phyloP scores from a whole-genome alignment of 352 stramenopile species.

The Pythium oligandrum region DNA sequence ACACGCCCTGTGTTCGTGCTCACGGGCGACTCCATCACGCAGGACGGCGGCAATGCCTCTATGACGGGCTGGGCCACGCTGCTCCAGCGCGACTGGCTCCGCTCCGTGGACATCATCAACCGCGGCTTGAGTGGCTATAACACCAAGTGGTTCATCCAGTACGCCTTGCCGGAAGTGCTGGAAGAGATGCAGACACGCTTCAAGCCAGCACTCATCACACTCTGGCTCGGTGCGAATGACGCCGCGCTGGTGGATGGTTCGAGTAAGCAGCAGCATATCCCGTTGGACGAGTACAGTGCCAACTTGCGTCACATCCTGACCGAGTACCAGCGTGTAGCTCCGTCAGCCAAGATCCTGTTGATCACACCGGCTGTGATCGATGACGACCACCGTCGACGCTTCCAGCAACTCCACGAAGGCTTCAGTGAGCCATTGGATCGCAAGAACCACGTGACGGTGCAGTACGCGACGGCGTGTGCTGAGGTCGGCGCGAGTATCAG shows the following conservation, averaged over 20 bases:
- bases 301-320: constrained; percentile 41
- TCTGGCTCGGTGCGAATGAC: constrained; percentile 60
- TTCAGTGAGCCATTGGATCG: constrained; percentile 2
- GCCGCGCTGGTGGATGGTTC: constrained; percentile 31
- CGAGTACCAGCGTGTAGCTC: constrained; percentile 16
- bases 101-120: constrained; percentile 50
- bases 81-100: constrained; percentile 44
- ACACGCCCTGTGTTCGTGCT: constrained; percentile 37
- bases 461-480: constrained; percentile 2
- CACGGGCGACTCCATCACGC: constrained; percentile 44
- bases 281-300: constrained; percentile 31
- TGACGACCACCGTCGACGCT: constrained; percentile 9
- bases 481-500: background rate
- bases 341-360: constrained; percentile 37
- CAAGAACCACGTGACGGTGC: background rate
- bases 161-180: constrained; percentile 23
- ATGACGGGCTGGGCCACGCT: constrained; percentile 23
- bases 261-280: constrained; percentile 38
- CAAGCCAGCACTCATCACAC: constrained; percentile 26
- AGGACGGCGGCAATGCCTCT: constrained; percentile 14
- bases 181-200: constrained; percentile 25
- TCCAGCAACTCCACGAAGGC: background rate
- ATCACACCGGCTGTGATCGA: constrained; percentile 53
- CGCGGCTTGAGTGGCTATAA: constrained; percentile 57
- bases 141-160: constrained; percentile 27